Conservation (phyloP, 805 yeast species). For the Cyberlindnera xylosilytica region DNA sequence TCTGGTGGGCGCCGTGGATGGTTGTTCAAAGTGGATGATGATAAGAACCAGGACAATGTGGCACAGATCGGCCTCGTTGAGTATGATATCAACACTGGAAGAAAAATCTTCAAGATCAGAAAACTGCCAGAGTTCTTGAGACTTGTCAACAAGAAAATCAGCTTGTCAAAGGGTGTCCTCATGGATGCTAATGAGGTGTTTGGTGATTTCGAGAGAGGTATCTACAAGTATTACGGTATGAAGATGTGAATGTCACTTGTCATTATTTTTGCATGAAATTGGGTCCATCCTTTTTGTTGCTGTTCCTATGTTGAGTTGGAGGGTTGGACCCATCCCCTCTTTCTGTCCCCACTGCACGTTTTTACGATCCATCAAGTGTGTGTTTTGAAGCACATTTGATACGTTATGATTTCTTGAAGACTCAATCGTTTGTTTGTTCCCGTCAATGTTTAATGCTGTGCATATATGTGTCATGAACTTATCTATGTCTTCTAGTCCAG, state of each 20-base stretch:
- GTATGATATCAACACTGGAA: constrained; percentile 64
- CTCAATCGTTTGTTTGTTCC: no score
- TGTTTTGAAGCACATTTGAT: no score
- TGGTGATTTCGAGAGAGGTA: constrained; percentile 43
- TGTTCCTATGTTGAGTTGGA: no score
- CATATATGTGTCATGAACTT: no score
- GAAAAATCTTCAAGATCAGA: constrained; percentile 44
- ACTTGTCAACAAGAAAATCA: constrained; percentile 37
- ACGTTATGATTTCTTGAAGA: no score
- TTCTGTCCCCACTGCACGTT: no score
- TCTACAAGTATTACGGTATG: constrained; percentile 41
- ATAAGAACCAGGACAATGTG: constrained; percentile 34
- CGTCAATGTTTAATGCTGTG: background rate
- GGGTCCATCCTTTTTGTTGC: no score
- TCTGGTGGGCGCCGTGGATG: constrained; percentile 74
- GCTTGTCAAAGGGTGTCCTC: constrained; percentile 33
- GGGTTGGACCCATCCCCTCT: no score
- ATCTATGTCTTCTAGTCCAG: no score
- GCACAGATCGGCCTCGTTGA: constrained; percentile 39
- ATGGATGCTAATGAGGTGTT: constrained; percentile 36
- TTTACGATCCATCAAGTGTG: no score
- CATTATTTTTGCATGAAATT: no score
- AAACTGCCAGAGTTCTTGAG: constrained; percentile 38
- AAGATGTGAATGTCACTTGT: constrained; percentile 27
- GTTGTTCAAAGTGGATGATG: constrained; percentile 50